Conservation (phyloP, 2,329 filamentous ascomycete species). For the Bipolaris cookei region DNA sequence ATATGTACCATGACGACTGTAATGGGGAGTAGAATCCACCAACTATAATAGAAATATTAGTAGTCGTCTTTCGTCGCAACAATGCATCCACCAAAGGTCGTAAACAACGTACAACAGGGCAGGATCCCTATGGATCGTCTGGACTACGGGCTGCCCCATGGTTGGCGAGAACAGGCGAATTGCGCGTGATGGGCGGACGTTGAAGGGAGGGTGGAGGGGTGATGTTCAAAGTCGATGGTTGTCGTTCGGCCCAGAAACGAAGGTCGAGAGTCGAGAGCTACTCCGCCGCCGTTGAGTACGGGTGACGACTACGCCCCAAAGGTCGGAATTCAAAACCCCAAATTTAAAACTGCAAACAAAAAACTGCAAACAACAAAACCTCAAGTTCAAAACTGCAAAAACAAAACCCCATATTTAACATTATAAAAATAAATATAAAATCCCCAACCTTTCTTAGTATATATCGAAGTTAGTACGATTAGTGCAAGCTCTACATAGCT, state of each 20-base stretch:
- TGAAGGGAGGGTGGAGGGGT: constrained; percentile 14
- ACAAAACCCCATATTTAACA: too few relatives aligned
- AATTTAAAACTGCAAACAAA: too few relatives aligned
- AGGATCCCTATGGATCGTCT: constrained; percentile 98
- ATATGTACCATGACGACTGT: constrained; percentile 86
- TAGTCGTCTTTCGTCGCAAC: constrained; percentile 22
- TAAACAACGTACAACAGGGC: constrained; percentile 80
- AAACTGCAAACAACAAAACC: too few relatives aligned
- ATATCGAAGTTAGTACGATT: too few relatives aligned
- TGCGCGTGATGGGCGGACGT: constrained; percentile 21
- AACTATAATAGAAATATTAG: constrained; percentile 63
- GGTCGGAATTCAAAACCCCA: too few relatives aligned
- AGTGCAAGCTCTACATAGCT: too few relatives aligned
- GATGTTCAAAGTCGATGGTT: constrained; percentile 13
- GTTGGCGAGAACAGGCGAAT: constrained; percentile 40
- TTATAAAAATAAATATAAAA: too few relatives aligned
- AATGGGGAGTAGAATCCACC: constrained; percentile 98
- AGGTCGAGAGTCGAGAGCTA: constrained; percentile 18
- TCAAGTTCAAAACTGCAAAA: too few relatives aligned
- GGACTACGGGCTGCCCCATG: constrained; percentile 86
- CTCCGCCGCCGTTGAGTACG: constrained; percentile 36
- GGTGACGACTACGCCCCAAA: too few relatives aligned
- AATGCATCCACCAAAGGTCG: not conserved
- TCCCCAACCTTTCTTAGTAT: too few relatives aligned
- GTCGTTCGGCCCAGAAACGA: constrained; percentile 12